Evolutionary conservation across 495 filamentous ascomycete species (phyloP), one percentile per base, ranked within the genome.

Genomic region (Aspergillus baeticus): DNA sequence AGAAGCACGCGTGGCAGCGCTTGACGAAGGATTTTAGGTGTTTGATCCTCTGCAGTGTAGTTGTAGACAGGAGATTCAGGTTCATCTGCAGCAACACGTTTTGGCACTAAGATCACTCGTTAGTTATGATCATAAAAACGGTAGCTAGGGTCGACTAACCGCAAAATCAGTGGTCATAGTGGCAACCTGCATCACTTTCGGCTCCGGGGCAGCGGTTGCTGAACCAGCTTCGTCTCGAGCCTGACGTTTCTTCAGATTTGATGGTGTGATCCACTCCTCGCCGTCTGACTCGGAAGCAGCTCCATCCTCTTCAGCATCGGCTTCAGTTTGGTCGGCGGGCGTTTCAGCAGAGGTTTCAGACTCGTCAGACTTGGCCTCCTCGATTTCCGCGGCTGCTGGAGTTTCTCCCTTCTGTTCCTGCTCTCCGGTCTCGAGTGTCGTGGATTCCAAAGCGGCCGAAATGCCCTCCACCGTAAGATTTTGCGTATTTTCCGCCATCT

Each of bases 1-100:
- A 75, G 77, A 96, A 98, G 75, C 94, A 99, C 50, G 85, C 93
- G 71, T 99, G 92, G 75, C 94, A 99, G 39, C 94, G 87, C 49
- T 96, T 79, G 20, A 97, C 84, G 79, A 88, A 95, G 6, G 88
- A 91, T 63, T 88, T 90, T 21, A 97, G 81, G 50, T 86, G 85
- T 33, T 80, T 82, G 61, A 99, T 86, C 51, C 90, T 84, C 48
- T 87, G 80, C 7, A 97, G 68, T 17, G 81, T 81, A 1, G 73
- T 66, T 1, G 89, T 80, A 3, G 91, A 92, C 18, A 99, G 77
- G 7, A 99, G 84, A 65, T 96, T 91, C 26, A 99, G 81, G 73
- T 96, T 96, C 77, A 98, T 94, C 60, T 93, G 90, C 10, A 99
- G 79, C 2, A 93, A 77, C 18, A 97, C 90, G 65, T 98, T 98